These are phyloP conservation scores for Neofusicoccum sp. DNA, from an alignment of 2,329 filamentous ascomycete species.

Conservation along the genomic window DNA sequence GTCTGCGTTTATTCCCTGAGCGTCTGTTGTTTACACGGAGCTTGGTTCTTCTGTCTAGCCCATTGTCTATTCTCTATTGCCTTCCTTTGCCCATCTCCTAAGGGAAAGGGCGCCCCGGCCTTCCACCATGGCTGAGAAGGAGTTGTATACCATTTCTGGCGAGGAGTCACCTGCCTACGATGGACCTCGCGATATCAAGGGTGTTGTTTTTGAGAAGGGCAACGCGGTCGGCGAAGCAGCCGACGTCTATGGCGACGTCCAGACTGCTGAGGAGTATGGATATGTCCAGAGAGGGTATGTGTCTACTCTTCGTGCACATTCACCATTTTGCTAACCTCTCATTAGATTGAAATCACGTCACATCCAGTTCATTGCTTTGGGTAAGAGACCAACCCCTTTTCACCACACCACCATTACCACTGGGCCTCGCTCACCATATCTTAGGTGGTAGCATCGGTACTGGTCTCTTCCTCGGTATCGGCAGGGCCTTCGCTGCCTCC, in stretches of 20 bases:
- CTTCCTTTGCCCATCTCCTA: neutral
- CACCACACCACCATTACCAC: neutral
- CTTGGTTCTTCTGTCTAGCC: neutral
- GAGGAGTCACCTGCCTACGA: neutral
- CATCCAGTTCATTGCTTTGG: constrained; percentile 59
- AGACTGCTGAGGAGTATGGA: constrained; percentile 51
- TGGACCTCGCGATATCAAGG: constrained; percentile 22
- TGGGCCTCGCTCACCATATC: neutral
- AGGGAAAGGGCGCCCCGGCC: neutral
- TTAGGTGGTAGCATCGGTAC: constrained; percentile 19
- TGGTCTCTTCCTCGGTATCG: constrained; percentile 18
- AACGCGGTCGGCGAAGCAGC: constrained; percentile 46
- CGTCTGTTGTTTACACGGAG: neutral
- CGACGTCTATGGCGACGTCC: constrained; percentile 52
- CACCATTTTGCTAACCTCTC: neutral
- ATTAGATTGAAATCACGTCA: constrained; percentile 51
- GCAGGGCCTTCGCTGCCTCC: constrained; percentile 10
- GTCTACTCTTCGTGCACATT: neutral
- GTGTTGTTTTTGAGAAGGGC: constrained; percentile 28
- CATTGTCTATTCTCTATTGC: neutral
- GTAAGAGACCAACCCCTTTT: neutral
- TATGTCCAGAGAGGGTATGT: constrained; percentile 51
- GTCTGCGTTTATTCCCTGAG: neutral
- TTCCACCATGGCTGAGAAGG: constrained; percentile 10
- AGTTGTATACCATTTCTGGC: neutral